Evolutionary conservation across 805 yeast species (phyloP), one percentile per base, ranked within the genome.

Genomic region (Saccharomycopsis sp.): DNA sequence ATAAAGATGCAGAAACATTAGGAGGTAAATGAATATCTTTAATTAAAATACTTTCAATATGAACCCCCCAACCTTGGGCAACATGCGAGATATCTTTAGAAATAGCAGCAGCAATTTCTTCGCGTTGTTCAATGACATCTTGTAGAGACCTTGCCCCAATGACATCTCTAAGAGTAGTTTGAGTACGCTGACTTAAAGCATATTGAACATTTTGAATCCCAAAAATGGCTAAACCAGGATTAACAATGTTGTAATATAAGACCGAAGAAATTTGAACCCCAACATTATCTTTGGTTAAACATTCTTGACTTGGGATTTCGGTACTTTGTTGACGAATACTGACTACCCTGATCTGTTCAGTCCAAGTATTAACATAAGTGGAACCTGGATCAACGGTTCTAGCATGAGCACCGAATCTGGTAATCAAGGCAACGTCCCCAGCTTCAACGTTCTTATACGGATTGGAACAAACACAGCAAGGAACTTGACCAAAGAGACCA

Each of bases 261-360:
- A 79, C 85, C 9, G 82, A 74, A 31, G 81, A 75, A 45, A 78
- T 61, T n/a, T 65, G 52, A 39, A 79, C 72, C 38, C 70, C 62
- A 41, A 79, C 81, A 49, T 79, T 79, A 56, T 79, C 87, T 51
- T 71, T 67, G n/a, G 87, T 79, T 61, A 79, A 68, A 59, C 84
- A 78, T 31, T 66, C 62, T 54, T 78, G 80, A n/a, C 73, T 70
- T 1, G 83, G 82, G 32, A 79, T 69, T 45, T 78, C 84, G 49
- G 70, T 59, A 21, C 77, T 77, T 55, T 67, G 74, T 49, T 74
- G 63, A 63, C 69, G 72, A 49, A 79, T 66, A 49, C 69, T 67
- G 14, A 74, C 77, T 19, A 54, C 50, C 44, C 61, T 58, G 47
- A 79, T 55, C 42, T 60, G 67, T 52, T 79, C 87, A 37, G 76